Percentiles rank a stretch among this genome's conserved stretches.
phyloP scores from a whole-genome alignment of 495 filamentous ascomycete species.

The Penicillium robsamsonii region DNA sequence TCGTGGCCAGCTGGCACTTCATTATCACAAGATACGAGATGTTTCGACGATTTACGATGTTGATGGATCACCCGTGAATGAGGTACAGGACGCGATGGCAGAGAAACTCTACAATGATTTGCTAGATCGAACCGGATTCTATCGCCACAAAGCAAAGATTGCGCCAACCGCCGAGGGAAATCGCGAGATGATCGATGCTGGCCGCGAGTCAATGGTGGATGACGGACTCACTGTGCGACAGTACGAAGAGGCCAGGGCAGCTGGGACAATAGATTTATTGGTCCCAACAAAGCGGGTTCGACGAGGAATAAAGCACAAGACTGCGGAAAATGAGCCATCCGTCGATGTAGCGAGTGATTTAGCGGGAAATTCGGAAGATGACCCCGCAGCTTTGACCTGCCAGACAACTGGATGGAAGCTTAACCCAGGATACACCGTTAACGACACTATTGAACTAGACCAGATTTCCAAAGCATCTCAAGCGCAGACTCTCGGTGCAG shows the following conservation, averaged over 20 bases:
- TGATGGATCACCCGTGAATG: constrained; percentile 77
- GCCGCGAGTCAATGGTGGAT: constrained; percentile 70
- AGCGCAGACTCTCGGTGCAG: constrained; percentile 75
- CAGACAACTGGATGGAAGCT: constrained; percentile 78
- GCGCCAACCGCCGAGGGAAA: constrained; percentile 79
- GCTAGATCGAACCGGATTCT: constrained; percentile 83
- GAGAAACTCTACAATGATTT: constrained; percentile 93
- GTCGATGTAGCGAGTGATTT: constrained; percentile 54
- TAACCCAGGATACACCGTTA: constrained; percentile 59
- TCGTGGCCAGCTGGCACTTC: constrained; percentile 83
- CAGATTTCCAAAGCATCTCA: constrained; percentile 54
- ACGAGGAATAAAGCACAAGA: constrained; percentile 46
- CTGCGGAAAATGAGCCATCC: constrained; percentile 40
- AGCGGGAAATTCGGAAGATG: constrained; percentile 54
- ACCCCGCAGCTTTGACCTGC: constrained; percentile 66
- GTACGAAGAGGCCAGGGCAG: constrained; percentile 57
- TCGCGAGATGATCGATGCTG: constrained; percentile 75
- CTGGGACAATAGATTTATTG: constrained; percentile 42
- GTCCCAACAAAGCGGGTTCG: constrained; percentile 44
- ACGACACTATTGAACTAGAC: constrained; percentile 74
- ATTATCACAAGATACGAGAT: constrained; percentile 79
- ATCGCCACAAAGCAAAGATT: constrained; percentile 70
- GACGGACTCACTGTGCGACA: constrained; percentile 69
- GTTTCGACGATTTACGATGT: constrained; percentile 88
- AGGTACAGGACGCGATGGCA: constrained; percentile 74